phyloP scores from a whole-genome alignment of 2,329 filamentous ascomycete genomes.

The Ophiostoma montium region DNA sequence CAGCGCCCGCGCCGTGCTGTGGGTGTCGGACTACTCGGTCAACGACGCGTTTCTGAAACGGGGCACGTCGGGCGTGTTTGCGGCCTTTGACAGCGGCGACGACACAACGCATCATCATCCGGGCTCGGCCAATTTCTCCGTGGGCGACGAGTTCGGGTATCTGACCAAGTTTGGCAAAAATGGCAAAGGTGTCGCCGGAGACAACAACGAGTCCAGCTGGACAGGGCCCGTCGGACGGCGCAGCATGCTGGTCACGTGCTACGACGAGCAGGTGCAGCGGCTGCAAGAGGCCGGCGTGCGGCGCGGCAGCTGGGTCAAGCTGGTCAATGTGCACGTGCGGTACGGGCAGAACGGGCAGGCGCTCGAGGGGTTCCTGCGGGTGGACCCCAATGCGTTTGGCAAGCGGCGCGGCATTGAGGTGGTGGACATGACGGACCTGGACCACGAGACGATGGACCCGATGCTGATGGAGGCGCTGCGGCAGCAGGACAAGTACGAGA shows the following conservation, averaged over 20 bases:
- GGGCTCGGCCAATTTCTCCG: slow-evolving; percentile 31
- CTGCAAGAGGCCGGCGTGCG: slow-evolving; percentile 40
- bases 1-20: slow-evolving; percentile 40
- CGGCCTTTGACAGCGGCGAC: not conserved
- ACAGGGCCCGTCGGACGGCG: slow-evolving; percentile 59
- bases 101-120: too few relatives aligned
- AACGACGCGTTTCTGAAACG: slow-evolving; percentile 50
- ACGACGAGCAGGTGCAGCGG: slow-evolving; percentile 48
- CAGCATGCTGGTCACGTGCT: slow-evolving; percentile 59
- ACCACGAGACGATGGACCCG: slow-evolving; percentile 25
- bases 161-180: slow-evolving; percentile 16
- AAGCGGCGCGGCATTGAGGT: not conserved
- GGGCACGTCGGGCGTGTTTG: slow-evolving; percentile 13
- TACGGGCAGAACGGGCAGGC: slow-evolving; percentile 33
- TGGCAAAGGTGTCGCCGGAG: not conserved
- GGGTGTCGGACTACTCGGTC: slow-evolving; percentile 71
- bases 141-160: slow-evolving; percentile 34
- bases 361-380: slow-evolving; percentile 60
- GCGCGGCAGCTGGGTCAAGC: slow-evolving; percentile 44
- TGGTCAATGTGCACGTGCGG: slow-evolving; percentile 63
- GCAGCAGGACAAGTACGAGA: slow-evolving; percentile 52
- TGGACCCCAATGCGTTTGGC: slow-evolving; percentile 28
- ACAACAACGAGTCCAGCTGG: slow-evolving; percentile 31
- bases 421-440: slow-evolving; percentile 13
- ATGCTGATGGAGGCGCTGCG: slow-evolving; percentile 42